Conservation (phyloP, 2,329 filamentous ascomycete genomes). For the Apiospora kogelbergensis region DNA sequence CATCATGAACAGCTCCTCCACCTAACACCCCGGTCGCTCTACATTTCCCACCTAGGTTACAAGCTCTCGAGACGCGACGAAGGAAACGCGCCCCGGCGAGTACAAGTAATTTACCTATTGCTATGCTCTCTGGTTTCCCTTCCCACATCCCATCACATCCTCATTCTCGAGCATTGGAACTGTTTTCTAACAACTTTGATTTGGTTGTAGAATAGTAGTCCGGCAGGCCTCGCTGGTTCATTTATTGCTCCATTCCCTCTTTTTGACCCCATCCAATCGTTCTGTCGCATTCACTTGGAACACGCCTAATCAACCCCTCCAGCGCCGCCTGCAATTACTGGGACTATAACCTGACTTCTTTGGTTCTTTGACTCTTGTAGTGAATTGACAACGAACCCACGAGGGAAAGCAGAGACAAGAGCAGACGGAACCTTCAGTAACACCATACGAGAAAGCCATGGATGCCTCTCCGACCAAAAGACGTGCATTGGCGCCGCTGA, state of each 20-base stretch:
- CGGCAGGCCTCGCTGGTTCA: background rate
- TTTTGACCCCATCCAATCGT: background rate
- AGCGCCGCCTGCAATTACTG: background rate
- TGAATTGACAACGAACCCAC: background rate
- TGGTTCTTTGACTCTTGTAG: background rate
- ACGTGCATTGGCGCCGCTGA: conserved; percentile 28
- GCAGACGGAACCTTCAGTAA: no score
- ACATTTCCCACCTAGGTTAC: background rate
- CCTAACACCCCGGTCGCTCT: background rate
- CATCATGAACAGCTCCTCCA: background rate
- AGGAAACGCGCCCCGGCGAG: background rate
- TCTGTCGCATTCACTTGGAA: background rate
- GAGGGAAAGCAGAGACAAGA: no score
- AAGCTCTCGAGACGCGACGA: background rate
- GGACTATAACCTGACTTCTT: background rate
- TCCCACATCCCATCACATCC: background rate
- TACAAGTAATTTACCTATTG: conserved; percentile 1
- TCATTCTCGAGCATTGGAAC: no score
- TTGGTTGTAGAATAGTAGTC: background rate
- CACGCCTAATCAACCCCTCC: background rate
- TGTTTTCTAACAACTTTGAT: no score
- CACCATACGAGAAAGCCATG: conserved; percentile 15
- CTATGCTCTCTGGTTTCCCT: background rate
- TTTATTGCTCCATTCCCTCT: background rate
- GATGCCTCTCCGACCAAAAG: conserved; percentile 29